Percentiles rank a stretch among this genome's conserved stretches.
These are phyloP conservation scores for Puccinia horiana DNA, from an alignment of 1,284 basidiomycete genomes.

Conservation along the genomic window DNA sequence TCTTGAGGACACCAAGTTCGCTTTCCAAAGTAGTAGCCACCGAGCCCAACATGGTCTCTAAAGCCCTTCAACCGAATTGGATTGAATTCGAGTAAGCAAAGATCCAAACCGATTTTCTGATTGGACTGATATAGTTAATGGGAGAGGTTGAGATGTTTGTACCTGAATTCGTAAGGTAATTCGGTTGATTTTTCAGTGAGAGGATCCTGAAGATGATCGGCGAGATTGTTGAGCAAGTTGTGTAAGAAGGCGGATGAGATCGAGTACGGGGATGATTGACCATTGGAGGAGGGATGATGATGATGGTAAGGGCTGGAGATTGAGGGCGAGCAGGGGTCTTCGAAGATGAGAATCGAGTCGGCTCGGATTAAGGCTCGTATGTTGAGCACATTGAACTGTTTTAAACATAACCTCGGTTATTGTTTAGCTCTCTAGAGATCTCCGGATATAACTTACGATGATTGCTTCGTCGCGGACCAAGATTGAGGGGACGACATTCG, in stretches of 20 bases:
- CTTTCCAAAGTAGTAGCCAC: constrained; percentile 86
- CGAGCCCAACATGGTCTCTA: constrained; percentile 84
- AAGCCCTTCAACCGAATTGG: constrained; percentile 65
- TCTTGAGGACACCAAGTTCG: constrained; percentile 85
- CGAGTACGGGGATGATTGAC: background rate
- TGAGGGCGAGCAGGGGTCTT: constrained; percentile 71
- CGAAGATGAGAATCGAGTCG: constrained; percentile 87
- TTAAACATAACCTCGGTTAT: background rate
- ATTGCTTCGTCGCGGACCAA: constrained; percentile 83
- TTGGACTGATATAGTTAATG: background rate
- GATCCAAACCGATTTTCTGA: background rate
- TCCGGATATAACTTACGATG: constrained; percentile 64
- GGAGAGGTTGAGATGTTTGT: constrained; percentile 52
- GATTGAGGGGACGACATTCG: constrained; percentile 92
- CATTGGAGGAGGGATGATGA: background rate
- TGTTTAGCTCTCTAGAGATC: background rate
- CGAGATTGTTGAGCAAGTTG: constrained; percentile 51
- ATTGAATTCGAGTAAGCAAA: background rate
- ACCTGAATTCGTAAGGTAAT: constrained; percentile 87
- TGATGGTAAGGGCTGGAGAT: background rate
- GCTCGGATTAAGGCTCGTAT: constrained; percentile 92
- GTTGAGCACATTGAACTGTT: constrained; percentile 84
- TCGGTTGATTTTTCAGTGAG: constrained; percentile 64
- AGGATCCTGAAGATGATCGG: background rate
- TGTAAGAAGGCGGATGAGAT: constrained; percentile 41